A percentile compares a stretch with the other conserved stretches of the same genome.
phyloP scores from a whole-genome alignment of 2,329 filamentous ascomycete species.

The Tolypocladium paradoxum region DNA sequence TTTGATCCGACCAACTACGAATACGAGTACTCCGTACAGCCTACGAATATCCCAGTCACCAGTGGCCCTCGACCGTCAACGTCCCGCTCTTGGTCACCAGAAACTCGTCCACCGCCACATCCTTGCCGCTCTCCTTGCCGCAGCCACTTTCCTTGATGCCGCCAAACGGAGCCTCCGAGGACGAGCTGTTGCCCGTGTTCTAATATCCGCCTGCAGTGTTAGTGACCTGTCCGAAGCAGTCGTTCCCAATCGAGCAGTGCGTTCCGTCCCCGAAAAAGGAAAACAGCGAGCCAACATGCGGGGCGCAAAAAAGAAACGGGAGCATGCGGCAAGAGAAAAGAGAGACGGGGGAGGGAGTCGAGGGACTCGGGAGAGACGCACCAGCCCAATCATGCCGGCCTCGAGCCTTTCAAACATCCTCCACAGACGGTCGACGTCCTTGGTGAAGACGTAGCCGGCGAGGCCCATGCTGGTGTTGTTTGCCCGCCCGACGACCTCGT shows the following conservation, averaged over 20 bases:
- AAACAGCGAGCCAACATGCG: not conserved
- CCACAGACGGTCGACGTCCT: conserved; percentile 28
- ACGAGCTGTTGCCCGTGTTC: conserved; percentile 30
- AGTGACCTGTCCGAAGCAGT: not conserved
- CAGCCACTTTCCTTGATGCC: conserved; percentile 37
- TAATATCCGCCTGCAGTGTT: not conserved
- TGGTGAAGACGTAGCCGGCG: conserved; percentile 60
- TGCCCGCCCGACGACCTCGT: conserved; percentile 56
- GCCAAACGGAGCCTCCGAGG: conserved; percentile 34
- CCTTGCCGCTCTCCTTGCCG: conserved; percentile 37
- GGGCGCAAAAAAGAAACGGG: not conserved
- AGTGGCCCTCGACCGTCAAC: conserved; percentile 22
- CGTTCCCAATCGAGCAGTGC: not conserved
- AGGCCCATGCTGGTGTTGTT: conserved; percentile 59
- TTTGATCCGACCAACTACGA: not conserved
- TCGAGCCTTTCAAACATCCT: conserved; percentile 38
- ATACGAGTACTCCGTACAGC: too few relatives aligned
- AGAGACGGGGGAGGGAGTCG: not conserved
- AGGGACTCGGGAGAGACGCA: conserved; percentile 15
- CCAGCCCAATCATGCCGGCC: conserved; percentile 25
- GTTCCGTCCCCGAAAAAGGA: not conserved
- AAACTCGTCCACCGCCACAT: conserved; percentile 35
- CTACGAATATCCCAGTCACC: not conserved
- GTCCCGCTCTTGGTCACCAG: conserved; percentile 35
- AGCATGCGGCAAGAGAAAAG: not conserved